phyloP scores from a whole-genome alignment of 2,329 filamentous ascomycete species.

The Penicillium sclerotigenum region DNA sequence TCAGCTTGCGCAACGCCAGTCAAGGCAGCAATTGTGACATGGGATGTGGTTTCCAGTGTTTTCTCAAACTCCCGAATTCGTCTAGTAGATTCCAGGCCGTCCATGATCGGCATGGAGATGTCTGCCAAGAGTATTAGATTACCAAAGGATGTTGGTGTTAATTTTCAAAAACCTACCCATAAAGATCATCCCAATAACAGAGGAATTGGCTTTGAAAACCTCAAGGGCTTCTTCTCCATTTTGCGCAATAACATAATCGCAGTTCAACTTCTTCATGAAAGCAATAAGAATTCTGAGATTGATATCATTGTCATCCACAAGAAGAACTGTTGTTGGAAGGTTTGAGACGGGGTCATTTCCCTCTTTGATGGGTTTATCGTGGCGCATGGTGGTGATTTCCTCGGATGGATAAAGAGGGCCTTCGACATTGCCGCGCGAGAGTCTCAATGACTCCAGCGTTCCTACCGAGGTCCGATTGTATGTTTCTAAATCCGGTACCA shows the following conservation, averaged over 20 bases:
- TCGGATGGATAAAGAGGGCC: not conserved
- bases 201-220: slow-evolving; percentile 18
- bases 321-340: slow-evolving; percentile 18
- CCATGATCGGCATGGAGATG: slow-evolving; percentile 39
- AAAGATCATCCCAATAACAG: slow-evolving; percentile 9
- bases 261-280: slow-evolving; percentile 29
- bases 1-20: slow-evolving; percentile 30
- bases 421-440: not conserved
- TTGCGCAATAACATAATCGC: slow-evolving; percentile 30
- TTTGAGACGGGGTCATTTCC: not conserved
- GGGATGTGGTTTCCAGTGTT: not conserved
- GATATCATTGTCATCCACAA: slow-evolving; percentile 39
- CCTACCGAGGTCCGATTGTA: too few species aligned
- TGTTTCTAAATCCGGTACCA: not conserved
- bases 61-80: slow-evolving; percentile 28
- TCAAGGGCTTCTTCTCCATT: slow-evolving; percentile 36
- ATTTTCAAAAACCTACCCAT: slow-evolving; percentile 15
- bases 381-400: not conserved
- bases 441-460: not conserved
- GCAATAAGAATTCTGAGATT: slow-evolving; percentile 34
- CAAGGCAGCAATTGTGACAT: slow-evolving; percentile 25
- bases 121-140: slow-evolving; percentile 18
- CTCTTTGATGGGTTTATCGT: not conserved
- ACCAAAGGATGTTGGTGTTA: too few species aligned
- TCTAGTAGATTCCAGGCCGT: slow-evolving; percentile 31